phyloP scores from a whole-genome alignment of 257 asterid genomes.

The Solanum raphanifolium region DNA sequence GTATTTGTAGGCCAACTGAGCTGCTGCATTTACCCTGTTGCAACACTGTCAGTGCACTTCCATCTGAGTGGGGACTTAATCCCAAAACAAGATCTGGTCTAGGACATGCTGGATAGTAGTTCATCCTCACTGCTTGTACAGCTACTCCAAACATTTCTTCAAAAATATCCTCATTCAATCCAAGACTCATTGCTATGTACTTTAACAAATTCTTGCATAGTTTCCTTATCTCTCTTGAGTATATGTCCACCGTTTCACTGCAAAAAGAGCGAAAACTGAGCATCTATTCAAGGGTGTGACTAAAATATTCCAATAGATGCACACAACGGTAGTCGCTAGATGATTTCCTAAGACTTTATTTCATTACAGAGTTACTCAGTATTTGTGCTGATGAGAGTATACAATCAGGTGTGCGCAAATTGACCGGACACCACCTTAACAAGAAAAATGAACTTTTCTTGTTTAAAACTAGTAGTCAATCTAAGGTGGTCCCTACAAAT shows the following conservation, averaged over 20 bases:
- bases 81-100: slow-evolving; percentile 93
- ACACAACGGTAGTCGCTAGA: neutral
- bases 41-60: slow-evolving; percentile 87
- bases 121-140: slow-evolving; percentile 95
- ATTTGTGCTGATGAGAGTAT: neutral
- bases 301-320: neutral
- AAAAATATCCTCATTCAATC: slow-evolving; percentile 36
- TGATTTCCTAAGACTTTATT: neutral
- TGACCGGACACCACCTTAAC: neutral
- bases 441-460: neutral
- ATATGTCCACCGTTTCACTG: slow-evolving; percentile 67
- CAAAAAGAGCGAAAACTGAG: neutral
- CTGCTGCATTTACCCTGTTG: slow-evolving; percentile 64
- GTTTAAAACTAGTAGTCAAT: neutral
- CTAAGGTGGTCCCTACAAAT: neutral
- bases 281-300: neutral
- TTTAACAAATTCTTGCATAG: slow-evolving; percentile 71
- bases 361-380: neutral
- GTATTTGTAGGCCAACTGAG: slow-evolving; percentile 82
- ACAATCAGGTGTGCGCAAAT: neutral
- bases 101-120: slow-evolving; percentile 87
- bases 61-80: slow-evolving; percentile 94
- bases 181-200: slow-evolving; percentile 53
- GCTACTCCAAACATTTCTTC: slow-evolving; percentile 80
- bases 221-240: slow-evolving; percentile 56